Conservation (phyloP, 129 eudicot species). For the Artemisia annua region DNA sequence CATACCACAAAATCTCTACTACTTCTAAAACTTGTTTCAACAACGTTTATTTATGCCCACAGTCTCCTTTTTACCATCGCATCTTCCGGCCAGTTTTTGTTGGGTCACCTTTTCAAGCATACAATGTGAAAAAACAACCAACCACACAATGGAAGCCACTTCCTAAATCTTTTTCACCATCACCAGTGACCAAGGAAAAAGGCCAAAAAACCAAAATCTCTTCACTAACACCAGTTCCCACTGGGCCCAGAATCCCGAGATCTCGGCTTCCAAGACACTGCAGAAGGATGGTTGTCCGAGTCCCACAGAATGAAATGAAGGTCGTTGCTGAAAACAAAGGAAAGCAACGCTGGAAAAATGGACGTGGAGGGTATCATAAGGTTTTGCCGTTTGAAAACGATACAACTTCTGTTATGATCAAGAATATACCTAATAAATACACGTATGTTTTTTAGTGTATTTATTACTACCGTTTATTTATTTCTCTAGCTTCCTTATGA, state of each 20-base stretch:
- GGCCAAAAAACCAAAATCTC: not conserved
- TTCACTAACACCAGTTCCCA: not conserved
- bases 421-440: conserved; percentile 58
- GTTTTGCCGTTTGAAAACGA: conserved; percentile 25
- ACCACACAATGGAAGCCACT: too few species aligned
- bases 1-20: not conserved
- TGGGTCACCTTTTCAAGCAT: not conserved
- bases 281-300: too few species aligned
- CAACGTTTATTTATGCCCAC: not conserved
- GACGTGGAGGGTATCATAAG: not conserved
- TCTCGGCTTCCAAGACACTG: not conserved
- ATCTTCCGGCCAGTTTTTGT: not conserved
- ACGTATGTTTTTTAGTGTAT: conserved; percentile 25
- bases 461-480: too few species aligned
- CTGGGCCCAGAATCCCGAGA: not conserved
- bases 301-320: too few species aligned
- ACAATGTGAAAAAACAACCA: too few species aligned
- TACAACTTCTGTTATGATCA: conserved; percentile 63
- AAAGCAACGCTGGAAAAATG: conserved; percentile 8
- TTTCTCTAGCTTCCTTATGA: too few species aligned
- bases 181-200: not conserved
- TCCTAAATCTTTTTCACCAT: not conserved
- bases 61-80: not conserved
- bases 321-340: not conserved
- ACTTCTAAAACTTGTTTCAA: not conserved